Base-by-base conservation (phyloP, 208 protist species). In the Trypanosoma rangeli region DNA sequence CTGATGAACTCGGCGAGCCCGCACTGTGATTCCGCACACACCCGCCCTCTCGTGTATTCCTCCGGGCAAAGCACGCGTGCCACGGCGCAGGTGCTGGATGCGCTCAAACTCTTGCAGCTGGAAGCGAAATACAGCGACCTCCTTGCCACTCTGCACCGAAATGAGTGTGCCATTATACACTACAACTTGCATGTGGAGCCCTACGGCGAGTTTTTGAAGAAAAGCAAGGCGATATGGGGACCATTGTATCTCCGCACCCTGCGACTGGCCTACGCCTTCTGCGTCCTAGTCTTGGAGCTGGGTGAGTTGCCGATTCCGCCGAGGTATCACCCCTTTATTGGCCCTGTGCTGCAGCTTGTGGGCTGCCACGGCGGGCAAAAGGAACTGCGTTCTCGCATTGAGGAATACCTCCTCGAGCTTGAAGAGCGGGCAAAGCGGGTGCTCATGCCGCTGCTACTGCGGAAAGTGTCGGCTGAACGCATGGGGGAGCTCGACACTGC, bases 291-390 rank as follows among this genome's bases (percentile, higher is more conserved):
- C n/a, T 16, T 37, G 5, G 69, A 76, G 67, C 79, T 83, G 8
- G 78, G 79, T 15, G 78, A 83, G 28, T 76, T 91, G 61, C 68
- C 77, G 24, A 64, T 91, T 7, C 80, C 89, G 0, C 71, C 77
- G 53, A 58, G 76, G 16, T 84, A 89, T 31, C 71, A 89, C 42
- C 67, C 74, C 0, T 83, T 94, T 31, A 79, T 92, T 22, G 76
- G 83, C 29, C 79, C 84, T 5, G 83, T 92, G 9, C 79, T 86
- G 15, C 39, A 77, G n/a, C 87, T 94, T 57, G 57, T 85, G 4
- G 78, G 81, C 1, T 94, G 86, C 72, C 62, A 74, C n/a, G 86
- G 86, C 12, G 89, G 89, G 22, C 86, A 94, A 62, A 82, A 83
- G 2, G 86, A 94, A 79, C 73, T 94, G 74, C 78, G 83, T 3